A percentile compares a stretch with the other conserved stretches of the same genome.
Evolutionary conservation across 1,284 basidiomycete species (phyloP).

Genomic region (Cryptococcus wingfieldii): DNA sequence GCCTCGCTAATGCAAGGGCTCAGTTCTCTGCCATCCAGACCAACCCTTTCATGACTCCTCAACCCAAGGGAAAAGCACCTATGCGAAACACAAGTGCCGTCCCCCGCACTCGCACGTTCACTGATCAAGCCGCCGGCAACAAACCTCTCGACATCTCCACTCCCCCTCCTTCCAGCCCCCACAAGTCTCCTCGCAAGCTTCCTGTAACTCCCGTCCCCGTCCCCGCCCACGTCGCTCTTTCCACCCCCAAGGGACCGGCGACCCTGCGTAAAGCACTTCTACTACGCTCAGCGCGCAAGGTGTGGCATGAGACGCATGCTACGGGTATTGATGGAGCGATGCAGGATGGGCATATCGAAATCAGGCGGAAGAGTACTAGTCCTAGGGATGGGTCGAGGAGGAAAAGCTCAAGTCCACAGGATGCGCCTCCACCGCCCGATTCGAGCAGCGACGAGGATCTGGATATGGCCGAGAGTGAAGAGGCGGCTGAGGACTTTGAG

Average conservation of each 20-base stretch:
- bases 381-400: constrained; percentile 13
- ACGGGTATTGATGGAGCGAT: constrained; percentile 37
- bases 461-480: constrained; percentile 4
- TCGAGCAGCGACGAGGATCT: constrained; percentile 5
- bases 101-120: constrained; percentile 20
- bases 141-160: background rate
- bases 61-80: constrained; percentile 19
- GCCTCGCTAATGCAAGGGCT: background rate
- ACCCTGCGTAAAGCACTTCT: constrained; percentile 42
- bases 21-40: constrained; percentile 17
- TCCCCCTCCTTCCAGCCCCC: background rate
- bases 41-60: constrained; percentile 35
- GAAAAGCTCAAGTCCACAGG: constrained; percentile 15
- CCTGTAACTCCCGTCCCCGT: constrained; percentile 10
- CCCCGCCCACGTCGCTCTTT: constrained; percentile 29
- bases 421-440: background rate
- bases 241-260: constrained; percentile 31
- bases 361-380: constrained; percentile 31
- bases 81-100: constrained; percentile 29
- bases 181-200: background rate
- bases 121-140: background rate
- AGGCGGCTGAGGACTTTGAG: background rate
- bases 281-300: constrained; percentile 41
- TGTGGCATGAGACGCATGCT: constrained; percentile 34
- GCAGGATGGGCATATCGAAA: constrained; percentile 26